These are phyloP conservation scores for Saraca asoca DNA, from an alignment of 331 rosid genomes.

Conservation along the genomic window DNA sequence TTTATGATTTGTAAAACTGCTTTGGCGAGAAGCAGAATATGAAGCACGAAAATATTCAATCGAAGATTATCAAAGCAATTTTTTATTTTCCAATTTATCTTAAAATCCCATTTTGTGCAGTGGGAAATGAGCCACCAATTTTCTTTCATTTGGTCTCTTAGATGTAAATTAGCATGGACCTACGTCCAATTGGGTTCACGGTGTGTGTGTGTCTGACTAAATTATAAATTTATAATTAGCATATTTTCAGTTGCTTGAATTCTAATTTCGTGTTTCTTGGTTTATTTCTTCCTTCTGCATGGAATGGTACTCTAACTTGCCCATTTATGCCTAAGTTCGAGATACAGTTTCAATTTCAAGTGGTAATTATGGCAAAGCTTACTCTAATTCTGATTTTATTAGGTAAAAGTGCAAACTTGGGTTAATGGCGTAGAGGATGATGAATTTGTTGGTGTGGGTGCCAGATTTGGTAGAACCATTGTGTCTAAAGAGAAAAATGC, in stretches of 20 bases:
- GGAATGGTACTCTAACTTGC: background rate
- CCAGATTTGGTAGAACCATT: constrained; percentile 84
- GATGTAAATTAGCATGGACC: background rate
- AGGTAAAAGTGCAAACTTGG: constrained; percentile 99
- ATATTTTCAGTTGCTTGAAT: background rate
- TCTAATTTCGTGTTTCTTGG: background rate
- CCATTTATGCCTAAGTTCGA: background rate
- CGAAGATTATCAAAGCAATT: background rate
- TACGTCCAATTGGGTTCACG: background rate
- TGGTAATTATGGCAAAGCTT: constrained; percentile 17
- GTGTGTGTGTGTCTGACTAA: background rate
- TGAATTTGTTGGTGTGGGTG: constrained; percentile 97
- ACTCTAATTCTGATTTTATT: background rate
- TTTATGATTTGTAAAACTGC: background rate
- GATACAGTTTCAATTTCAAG: constrained; percentile 13
- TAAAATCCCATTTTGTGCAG: background rate
- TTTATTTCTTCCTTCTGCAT: background rate
- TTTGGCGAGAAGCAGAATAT: background rate
- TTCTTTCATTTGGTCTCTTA: background rate
- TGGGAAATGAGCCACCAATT: constrained; percentile 17
- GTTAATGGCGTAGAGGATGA: constrained; percentile 71
- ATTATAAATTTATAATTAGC: too few species aligned
- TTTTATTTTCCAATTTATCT: too few species aligned
- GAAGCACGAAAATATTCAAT: background rate
- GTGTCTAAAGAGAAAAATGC: constrained; percentile 97